A percentile compares a stretch with the other conserved stretches of the same genome.
Conservation (phyloP, 345 rosid species). For the Hibiscus tridactylites region DNA sequence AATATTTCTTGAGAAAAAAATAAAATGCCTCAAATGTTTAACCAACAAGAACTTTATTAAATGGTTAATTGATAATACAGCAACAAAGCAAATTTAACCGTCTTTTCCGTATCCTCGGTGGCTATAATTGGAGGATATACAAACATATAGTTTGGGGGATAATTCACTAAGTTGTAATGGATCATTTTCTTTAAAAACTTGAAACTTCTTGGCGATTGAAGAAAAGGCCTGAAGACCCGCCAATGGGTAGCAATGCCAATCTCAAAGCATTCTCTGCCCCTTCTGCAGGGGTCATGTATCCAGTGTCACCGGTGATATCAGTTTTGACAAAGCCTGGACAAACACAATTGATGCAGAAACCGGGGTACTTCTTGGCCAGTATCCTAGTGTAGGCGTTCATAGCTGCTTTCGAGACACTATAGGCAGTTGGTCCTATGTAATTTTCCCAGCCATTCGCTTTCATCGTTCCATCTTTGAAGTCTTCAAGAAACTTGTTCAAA, state of each 20-base stretch:
- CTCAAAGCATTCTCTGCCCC: slow-evolving; percentile 6
- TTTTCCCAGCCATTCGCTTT: slow-evolving; percentile 25
- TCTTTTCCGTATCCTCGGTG: neutral
- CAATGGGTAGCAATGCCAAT: slow-evolving; percentile 1
- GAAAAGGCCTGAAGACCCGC: slow-evolving; percentile 8
- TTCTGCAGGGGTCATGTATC: neutral
- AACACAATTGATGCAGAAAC: slow-evolving; percentile 17
- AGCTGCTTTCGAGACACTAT: slow-evolving; percentile 26
- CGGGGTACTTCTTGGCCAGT: slow-evolving; percentile 19
- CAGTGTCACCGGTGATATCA: slow-evolving; percentile 15
- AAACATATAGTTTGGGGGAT: too few species aligned
- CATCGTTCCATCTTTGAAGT: slow-evolving; percentile 1
- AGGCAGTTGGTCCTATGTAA: slow-evolving; percentile 1
- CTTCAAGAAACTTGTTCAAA: neutral
- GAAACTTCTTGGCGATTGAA: neutral
- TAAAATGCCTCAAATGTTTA: neutral
- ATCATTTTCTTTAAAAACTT: neutral
- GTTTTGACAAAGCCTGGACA: slow-evolving; percentile 31
- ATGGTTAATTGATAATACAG: neutral
- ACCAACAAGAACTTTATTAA: neutral
- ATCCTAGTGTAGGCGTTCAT: slow-evolving; percentile 35
- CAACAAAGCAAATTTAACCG: neutral
- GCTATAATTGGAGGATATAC: neutral
- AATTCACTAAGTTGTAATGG: neutral
- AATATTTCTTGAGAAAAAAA: neutral